Evolutionary conservation across 2,329 filamentous ascomycete genomes (phyloP).

Genomic region (Thelonectria olida): DNA sequence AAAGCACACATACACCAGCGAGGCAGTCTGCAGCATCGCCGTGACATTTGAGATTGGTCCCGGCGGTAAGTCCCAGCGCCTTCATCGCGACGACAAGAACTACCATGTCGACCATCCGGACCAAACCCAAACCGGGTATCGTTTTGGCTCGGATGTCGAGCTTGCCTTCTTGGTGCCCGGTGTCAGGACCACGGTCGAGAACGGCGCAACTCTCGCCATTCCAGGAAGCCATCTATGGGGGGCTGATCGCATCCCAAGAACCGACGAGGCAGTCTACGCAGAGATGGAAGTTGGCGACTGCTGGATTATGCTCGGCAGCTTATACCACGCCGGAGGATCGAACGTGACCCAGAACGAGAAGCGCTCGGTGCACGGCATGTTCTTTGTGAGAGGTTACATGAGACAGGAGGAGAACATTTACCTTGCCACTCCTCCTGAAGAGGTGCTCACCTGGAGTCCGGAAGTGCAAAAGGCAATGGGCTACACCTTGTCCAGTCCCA

Average conservation of each 20-base stretch:
- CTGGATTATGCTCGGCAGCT: constrained; percentile 14
- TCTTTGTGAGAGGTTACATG: constrained; percentile 10
- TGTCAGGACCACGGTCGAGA: constrained; percentile 9
- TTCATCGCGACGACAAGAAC: constrained; percentile 18
- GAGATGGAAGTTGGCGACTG: constrained; percentile 18
- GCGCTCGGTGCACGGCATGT: constrained; percentile 14
- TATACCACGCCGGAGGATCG: constrained; percentile 13
- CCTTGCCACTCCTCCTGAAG: constrained; percentile 4
- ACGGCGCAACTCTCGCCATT: constrained; percentile 14
- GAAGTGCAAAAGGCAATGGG: not conserved
- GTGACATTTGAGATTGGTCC: constrained; percentile 15
- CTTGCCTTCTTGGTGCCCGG: constrained; percentile 13
- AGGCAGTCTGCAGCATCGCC: constrained; percentile 15
- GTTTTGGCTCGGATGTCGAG: constrained; percentile 10
- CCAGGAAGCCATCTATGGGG: constrained; percentile 15
- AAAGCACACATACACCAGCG: constrained; percentile 15
- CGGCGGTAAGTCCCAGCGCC: constrained; percentile 12
- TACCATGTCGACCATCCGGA: constrained; percentile 12
- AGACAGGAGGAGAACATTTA: constrained; percentile 16
- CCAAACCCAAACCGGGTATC: constrained; percentile 7
- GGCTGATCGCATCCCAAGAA: constrained; percentile 4
- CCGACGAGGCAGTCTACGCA: constrained; percentile 4
- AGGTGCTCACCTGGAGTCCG: constrained; percentile 2
- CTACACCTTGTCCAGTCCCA: constrained; percentile 13
- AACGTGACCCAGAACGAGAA: constrained; percentile 7